Conservation (phyloP, 192 early-diverging fungal species). For the Phycomyces blakesleeanus region DNA sequence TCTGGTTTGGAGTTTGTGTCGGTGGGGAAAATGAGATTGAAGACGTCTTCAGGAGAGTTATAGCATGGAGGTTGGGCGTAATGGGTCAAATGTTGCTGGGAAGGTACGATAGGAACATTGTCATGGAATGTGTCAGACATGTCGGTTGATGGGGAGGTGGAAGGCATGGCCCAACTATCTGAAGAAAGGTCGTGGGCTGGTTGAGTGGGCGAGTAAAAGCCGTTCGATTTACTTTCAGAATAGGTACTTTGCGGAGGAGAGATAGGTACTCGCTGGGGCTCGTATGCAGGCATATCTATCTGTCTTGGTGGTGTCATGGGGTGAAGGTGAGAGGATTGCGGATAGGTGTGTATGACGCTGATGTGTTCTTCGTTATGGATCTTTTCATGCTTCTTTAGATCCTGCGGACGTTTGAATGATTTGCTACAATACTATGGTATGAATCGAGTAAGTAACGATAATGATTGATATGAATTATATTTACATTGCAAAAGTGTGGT, state of each 20-base stretch:
- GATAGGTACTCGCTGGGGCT: constrained; percentile 7
- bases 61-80: background rate
- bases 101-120: background rate
- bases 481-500: constrained; percentile 78
- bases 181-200: background rate
- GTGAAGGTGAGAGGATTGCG: background rate
- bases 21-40: constrained; percentile 6
- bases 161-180: background rate
- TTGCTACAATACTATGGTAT: constrained; percentile 60
- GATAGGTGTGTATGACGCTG: background rate
- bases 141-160: constrained; percentile 10
- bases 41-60: background rate
- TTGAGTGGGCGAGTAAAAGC: background rate
- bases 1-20: constrained; percentile 16
- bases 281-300: background rate
- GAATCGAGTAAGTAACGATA: background rate
- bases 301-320: constrained; percentile 18
- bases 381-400: constrained; percentile 89
- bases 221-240: constrained; percentile 26
- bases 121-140: background rate
- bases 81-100: background rate
- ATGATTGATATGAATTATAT: background rate
- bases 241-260: constrained; percentile 29
- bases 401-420: constrained; percentile 89
- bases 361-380: constrained; percentile 57